Base-by-base conservation (phyloP, 169 alveolate genomes). In the Pseudocohnilembus persalinus region DNA sequence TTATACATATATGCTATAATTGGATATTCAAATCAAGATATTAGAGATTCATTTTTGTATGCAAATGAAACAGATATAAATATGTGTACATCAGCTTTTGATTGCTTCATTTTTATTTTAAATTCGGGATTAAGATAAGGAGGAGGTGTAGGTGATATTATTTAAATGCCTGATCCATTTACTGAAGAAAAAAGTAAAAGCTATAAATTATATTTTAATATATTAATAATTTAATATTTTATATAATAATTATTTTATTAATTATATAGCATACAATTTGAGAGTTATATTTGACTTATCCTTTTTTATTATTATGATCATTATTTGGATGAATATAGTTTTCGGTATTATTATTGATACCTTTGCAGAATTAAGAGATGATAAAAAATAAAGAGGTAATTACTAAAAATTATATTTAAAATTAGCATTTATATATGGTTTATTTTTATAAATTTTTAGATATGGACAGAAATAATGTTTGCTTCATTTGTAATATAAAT, bases 331-430 rank as follows among this genome's bases (percentile, higher is more conserved):
- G 20, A 91, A 91, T 86, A 89, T 91, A 64, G 86, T 91, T 63
- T 81, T 88, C 76, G 93, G 95, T 29, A 83, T 91, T 35, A 91
- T 91, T 76, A 90, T 91, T 0, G 95, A 91, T 85, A 80, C 93
- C 0, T 91, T 91, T 82, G 95, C 94, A 31, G 93, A 88, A 83
- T 83, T 91, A 76, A 91, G 95, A 85, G 92, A 91, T 88, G 88
- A 91, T 28, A 83, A 90, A 75, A 88, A 88, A 32, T 80, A 74
- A 63, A 80, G 73, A 86, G 90, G 90, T 81, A 65, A 80, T 30
- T 35, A 30, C 15, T 63, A 28, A 49, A 11, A 11, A 49, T 11
- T 49, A 49, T 49, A 11, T 11, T 49, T 11, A 49, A 49, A 4
- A 11, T 20, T 11, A 11, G 68, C 20, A 11, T 49, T 11, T 49